Conservation (phyloP, 2,329 filamentous ascomycete genomes). For the Hirsutella minnesotensis region DNA sequence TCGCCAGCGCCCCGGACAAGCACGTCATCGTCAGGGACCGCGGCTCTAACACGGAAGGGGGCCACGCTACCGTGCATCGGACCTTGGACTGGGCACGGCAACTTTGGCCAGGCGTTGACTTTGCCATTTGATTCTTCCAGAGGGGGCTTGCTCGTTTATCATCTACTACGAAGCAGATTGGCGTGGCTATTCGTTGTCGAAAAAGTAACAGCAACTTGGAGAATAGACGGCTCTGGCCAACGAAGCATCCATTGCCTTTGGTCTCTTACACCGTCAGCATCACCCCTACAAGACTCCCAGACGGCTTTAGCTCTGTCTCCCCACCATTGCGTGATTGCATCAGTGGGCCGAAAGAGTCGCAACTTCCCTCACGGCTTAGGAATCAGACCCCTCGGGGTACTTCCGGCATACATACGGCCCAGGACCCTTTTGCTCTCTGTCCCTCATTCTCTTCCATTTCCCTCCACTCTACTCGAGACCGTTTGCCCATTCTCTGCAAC, state of each 20-base stretch:
- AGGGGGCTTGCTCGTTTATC: too few relatives aligned
- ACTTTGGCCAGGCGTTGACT: too few relatives aligned
- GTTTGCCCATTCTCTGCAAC: not conserved
- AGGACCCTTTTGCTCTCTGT: not conserved
- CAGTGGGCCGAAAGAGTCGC: not conserved
- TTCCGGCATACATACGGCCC: not conserved
- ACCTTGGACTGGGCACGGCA: too few relatives aligned
- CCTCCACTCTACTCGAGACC: not conserved
- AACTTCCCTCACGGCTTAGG: too few relatives aligned
- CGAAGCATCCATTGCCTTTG: too few relatives aligned
- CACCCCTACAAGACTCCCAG: not conserved
- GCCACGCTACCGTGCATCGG: too few relatives aligned
- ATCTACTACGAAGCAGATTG: too few relatives aligned
- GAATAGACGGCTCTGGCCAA: too few relatives aligned
- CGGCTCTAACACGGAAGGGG: not conserved
- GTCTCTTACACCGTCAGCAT: not conserved
- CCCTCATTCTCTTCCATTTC: not conserved
- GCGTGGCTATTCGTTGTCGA: too few relatives aligned
- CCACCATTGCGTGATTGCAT: slow-evolving; percentile 20
- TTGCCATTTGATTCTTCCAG: too few relatives aligned
- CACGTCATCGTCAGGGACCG: slow-evolving; percentile 6
- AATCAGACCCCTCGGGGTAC: too few relatives aligned
- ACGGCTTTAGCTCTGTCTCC: slow-evolving; percentile 4
- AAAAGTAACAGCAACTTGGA: too few relatives aligned
- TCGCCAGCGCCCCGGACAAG: slow-evolving; percentile 1